Evolutionary conservation across 176 grass and related monocot genomes (phyloP).

Genomic region (Oryza punctata): DNA sequence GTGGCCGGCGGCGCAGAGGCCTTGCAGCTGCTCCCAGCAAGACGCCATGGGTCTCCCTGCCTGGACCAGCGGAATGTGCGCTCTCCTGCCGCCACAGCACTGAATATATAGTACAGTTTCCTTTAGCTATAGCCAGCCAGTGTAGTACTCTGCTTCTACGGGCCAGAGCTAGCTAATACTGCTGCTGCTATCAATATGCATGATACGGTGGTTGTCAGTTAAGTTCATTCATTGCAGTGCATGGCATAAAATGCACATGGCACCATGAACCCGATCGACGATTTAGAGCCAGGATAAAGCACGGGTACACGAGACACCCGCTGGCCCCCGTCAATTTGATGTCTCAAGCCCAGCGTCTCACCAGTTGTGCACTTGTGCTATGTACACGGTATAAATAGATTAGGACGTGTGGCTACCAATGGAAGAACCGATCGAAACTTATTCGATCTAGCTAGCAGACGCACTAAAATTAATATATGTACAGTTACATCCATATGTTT

Average conservation of each 20-base stretch:
- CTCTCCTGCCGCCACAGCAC: background rate
- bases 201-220: background rate
- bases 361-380: background rate
- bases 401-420: background rate
- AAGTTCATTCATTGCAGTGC: background rate
- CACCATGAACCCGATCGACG: too few relatives aligned
- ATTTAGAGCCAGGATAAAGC: background rate
- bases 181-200: background rate
- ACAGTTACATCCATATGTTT: too few relatives aligned
- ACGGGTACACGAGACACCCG: background rate
- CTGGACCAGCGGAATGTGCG: background rate
- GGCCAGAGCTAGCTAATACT: background rate
- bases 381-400: background rate
- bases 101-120: background rate
- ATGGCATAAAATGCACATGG: background rate
- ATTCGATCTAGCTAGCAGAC: background rate
- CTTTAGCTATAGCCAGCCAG: background rate
- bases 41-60: background rate
- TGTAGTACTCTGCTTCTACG: background rate
- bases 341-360: background rate
- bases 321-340: background rate
- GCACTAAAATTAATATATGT: background rate
- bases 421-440: background rate
- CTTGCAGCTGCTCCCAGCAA: background rate
- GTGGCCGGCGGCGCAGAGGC: background rate